Evolutionary conservation across 805 yeast species (phyloP).

Genomic region (Ogataea degrootiae): DNA sequence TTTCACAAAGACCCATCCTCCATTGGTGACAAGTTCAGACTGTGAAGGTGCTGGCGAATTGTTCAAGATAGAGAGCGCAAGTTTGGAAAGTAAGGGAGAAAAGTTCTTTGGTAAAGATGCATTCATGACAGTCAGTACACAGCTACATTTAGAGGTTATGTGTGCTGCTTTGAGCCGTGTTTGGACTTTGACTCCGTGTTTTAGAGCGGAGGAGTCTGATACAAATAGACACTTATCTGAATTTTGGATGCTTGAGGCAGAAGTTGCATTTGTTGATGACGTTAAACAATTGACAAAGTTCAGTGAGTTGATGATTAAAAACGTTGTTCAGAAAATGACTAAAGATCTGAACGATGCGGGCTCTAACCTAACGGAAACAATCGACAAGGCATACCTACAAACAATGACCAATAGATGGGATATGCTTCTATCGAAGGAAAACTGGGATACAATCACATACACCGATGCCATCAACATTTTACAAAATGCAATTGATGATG

Average conservation of each 20-base stretch:
- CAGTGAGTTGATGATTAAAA: slow-evolving; percentile 66
- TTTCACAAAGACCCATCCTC: slow-evolving; percentile 77
- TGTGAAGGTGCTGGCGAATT: slow-evolving; percentile 98
- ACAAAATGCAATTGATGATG: slow-evolving; percentile 26
- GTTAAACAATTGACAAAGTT: slow-evolving; percentile 59
- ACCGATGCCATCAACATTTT: slow-evolving; percentile 64
- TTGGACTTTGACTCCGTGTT: slow-evolving; percentile 88
- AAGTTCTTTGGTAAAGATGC: slow-evolving; percentile 63
- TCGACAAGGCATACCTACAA: slow-evolving; percentile 33
- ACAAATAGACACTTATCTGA: slow-evolving; percentile 90
- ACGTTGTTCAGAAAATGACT: slow-evolving; percentile 34
- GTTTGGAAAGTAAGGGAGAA: slow-evolving; percentile 18
- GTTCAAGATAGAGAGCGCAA: slow-evolving; percentile 47
- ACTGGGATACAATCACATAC: slow-evolving; percentile 74
- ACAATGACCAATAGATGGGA: slow-evolving; percentile 55
- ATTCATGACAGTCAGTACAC: slow-evolving; percentile 85
- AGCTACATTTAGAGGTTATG: slow-evolving; percentile 80
- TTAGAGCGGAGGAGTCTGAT: slow-evolving; percentile 88
- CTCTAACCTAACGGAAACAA: slow-evolving; percentile 34
- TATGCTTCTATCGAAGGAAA: slow-evolving; percentile 34
- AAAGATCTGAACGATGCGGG: slow-evolving; percentile 24
- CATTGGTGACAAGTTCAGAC: slow-evolving; percentile 81
- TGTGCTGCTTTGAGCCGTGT: slow-evolving; percentile 72
- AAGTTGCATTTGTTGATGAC: slow-evolving; percentile 59
- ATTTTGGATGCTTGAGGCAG: slow-evolving; percentile 98